A percentile compares a stretch with the other conserved stretches of the same genome.
These are phyloP conservation scores for Starmerella bombicola DNA, from an alignment of 805 yeast genomes.

Conservation along the genomic window DNA sequence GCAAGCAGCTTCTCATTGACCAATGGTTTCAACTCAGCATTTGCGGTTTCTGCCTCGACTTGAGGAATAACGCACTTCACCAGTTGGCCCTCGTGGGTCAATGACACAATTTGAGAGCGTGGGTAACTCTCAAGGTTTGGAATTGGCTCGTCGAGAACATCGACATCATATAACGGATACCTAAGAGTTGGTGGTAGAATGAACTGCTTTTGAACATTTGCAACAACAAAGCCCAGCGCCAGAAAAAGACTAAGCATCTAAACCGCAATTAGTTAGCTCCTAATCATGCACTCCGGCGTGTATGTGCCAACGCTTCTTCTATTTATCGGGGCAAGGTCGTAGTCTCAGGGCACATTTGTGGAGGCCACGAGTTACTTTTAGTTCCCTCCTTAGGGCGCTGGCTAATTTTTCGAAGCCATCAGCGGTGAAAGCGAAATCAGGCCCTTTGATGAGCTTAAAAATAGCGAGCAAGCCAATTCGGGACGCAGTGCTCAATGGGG, in stretches of 20 bases:
- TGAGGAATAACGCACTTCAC: constrained; percentile 5
- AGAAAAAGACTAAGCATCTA: neutral
- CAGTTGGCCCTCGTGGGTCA: neutral
- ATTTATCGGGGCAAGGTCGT: too few relatives aligned
- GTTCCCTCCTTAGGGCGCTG: too few relatives aligned
- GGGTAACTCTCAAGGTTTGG: neutral
- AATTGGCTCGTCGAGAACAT: neutral
- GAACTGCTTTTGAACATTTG: constrained; percentile 7
- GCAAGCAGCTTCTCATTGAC: neutral
- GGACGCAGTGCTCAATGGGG: constrained; percentile 24
- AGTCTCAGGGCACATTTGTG: too few relatives aligned
- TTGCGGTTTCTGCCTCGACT: neutral
- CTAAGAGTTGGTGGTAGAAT: constrained; percentile 6
- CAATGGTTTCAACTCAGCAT: neutral
- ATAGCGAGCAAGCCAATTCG: constrained; percentile 21
- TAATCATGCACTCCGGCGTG: too few relatives aligned
- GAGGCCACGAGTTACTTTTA: too few relatives aligned
- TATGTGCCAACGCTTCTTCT: too few relatives aligned
- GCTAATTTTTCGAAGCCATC: too few relatives aligned
- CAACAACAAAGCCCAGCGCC: constrained; percentile 1
- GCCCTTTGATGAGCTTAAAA: constrained; percentile 14
- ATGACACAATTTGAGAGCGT: neutral
- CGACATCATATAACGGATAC: constrained; percentile 4
- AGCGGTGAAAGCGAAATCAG: too few relatives aligned
- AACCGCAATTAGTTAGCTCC: too few relatives aligned